These are phyloP conservation scores for Hypoxylon cercidicola DNA, from an alignment of 495 filamentous ascomycete genomes.

Conservation along the genomic window DNA sequence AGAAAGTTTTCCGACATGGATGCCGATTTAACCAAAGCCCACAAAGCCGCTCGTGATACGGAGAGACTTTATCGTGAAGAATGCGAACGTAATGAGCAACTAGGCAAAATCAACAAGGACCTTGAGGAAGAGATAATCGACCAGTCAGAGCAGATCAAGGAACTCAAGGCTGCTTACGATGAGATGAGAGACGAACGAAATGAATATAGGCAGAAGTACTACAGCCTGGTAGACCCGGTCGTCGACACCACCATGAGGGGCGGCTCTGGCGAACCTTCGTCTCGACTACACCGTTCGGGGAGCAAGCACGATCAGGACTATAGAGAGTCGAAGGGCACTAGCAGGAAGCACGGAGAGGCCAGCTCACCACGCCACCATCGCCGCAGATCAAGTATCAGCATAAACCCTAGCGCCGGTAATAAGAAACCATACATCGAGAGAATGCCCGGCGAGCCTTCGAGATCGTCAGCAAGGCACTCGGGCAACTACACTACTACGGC, in stretches of 20 bases:
- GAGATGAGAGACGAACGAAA: slow-evolving; percentile 25
- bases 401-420: slow-evolving; percentile 24
- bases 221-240: slow-evolving; percentile 21
- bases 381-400: slow-evolving; percentile 35
- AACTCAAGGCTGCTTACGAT: slow-evolving; percentile 17
- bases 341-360: slow-evolving; percentile 30
- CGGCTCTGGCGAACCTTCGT: slow-evolving; percentile 34
- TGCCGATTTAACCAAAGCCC: slow-evolving; percentile 34
- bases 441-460: slow-evolving; percentile 33
- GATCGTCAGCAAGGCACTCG: slow-evolving; percentile 10
- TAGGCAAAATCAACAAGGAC: slow-evolving; percentile 27
- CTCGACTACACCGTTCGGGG: slow-evolving; percentile 20
- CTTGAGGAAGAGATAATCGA: slow-evolving; percentile 29
- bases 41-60: slow-evolving; percentile 28
- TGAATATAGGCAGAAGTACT: slow-evolving; percentile 27
- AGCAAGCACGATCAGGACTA: slow-evolving; percentile 34
- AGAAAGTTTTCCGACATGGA: slow-evolving; percentile 39
- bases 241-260: slow-evolving; percentile 30
- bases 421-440: slow-evolving; percentile 45
- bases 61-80: slow-evolving; percentile 35
- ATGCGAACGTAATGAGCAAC: slow-evolving; percentile 29
- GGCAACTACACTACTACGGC: slow-evolving; percentile 25
- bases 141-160: slow-evolving; percentile 18
- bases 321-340: slow-evolving; percentile 14
- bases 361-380: slow-evolving; percentile 25